These are phyloP conservation scores for Pleurotus pulmonarius DNA, from an alignment of 768 basidiomycete species.

Conservation along the genomic window DNA sequence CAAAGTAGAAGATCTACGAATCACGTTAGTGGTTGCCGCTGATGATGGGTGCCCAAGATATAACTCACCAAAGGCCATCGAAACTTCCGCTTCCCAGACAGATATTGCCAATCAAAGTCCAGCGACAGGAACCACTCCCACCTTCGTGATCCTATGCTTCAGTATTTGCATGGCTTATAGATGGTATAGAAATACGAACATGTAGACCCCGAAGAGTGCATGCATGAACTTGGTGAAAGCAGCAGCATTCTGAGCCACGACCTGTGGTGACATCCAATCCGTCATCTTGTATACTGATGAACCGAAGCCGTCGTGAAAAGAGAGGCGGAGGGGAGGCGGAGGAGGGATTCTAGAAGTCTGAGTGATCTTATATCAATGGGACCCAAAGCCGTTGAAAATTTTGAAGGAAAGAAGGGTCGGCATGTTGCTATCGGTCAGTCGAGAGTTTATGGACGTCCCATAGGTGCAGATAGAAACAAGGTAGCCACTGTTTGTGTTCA, in stretches of 20 bases:
- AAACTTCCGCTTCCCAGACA: constrained; percentile 54
- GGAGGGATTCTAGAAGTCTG: too few species aligned
- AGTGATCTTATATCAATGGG: too few species aligned
- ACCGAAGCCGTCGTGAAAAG: too few species aligned
- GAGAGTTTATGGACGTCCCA: too few species aligned
- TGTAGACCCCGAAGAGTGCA: constrained; percentile 52
- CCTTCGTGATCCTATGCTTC: constrained; percentile 24
- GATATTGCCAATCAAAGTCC: constrained; percentile 60
- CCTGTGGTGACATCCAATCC: constrained; percentile 50
- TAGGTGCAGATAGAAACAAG: too few species aligned
- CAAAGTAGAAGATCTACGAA: constrained; percentile 64
- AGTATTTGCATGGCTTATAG: background rate
- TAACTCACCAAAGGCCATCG: constrained; percentile 61
- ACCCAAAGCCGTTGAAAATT: too few species aligned
- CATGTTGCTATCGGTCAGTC: too few species aligned
- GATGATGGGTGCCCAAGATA: background rate
- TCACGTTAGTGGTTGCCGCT: background rate
- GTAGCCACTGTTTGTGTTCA: too few species aligned
- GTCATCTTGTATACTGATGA: constrained; percentile 28
- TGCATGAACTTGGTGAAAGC: constrained; percentile 56
- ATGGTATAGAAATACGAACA: constrained; percentile 28
- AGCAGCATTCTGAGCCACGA: constrained; percentile 42
- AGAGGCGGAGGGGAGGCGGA: too few species aligned
- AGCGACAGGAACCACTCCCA: constrained; percentile 62
- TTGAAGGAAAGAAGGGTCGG: too few species aligned